Percentiles rank a stretch among this genome's conserved stretches.
Evolutionary conservation across 495 filamentous ascomycete species (phyloP).

Genomic region (Bacidia rubella): DNA sequence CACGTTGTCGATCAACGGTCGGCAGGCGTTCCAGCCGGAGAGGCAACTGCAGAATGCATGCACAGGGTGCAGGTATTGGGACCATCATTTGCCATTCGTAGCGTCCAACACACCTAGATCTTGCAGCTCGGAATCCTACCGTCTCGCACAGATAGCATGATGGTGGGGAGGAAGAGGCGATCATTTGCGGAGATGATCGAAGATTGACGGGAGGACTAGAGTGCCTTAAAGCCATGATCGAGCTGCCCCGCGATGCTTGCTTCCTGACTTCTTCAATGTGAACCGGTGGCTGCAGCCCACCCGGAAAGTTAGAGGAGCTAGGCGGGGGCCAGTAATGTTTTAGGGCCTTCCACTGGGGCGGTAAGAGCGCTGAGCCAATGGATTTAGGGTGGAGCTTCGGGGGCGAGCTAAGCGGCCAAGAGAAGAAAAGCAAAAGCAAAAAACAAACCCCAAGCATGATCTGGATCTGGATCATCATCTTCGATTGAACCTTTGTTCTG

Average conservation of each 20-base stretch:
- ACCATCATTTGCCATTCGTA: not conserved
- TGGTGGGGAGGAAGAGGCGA: not conserved
- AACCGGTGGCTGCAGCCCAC: not conserved
- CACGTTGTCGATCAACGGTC: not conserved
- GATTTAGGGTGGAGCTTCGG: not conserved
- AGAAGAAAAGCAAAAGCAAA: not conserved
- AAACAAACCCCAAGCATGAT: not conserved
- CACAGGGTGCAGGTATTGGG: not conserved
- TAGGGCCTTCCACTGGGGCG: not conserved
- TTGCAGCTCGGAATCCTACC: not conserved
- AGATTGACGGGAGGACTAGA: not conserved
- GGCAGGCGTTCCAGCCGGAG: not conserved
- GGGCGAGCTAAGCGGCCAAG: not conserved
- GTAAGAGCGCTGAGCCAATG: conserved; percentile 6
- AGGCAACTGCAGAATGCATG: not conserved
- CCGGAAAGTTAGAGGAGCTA: not conserved
- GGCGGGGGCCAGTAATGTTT: not conserved
- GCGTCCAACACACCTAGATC: not conserved
- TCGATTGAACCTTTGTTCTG: not conserved
- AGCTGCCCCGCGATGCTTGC: too few species aligned
- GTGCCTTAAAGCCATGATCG: too few species aligned
- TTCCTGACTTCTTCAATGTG: not conserved
- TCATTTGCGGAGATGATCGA: not conserved
- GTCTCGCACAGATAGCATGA: not conserved
- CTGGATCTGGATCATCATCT: too few species aligned